Base-by-base conservation (phyloP, 148 eudicot genomes). In the Bassia scoparia region DNA sequence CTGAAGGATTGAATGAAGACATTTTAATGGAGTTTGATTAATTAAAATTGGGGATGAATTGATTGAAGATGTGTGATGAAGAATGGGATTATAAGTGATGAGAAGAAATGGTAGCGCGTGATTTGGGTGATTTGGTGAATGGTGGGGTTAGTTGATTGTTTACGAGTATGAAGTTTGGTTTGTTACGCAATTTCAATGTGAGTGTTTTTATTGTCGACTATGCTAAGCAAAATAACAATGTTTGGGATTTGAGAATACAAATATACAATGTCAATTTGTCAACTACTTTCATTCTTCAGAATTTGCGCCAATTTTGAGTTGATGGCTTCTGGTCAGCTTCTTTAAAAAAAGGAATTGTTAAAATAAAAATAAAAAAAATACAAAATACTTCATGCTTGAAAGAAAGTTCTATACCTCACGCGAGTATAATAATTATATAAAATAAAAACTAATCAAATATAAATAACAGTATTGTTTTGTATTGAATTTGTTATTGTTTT, bases 1-100 rank as follows among this genome's bases (percentile, higher is more conserved):
- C 91, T 0, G 91, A 88, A 6, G 91, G 91, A 53, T 55, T 33
- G 79, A 48, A 79, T 12, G 69, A 80, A 60, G 68, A 71, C 79
- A 71, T 73, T 23, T 0, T 26, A 21, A 9, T 21, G 49, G 29
- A 13, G 21, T 6, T 18, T 35, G 44, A 52, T 63, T 12, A 23
- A 30, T 34, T 35, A 27, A 50, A 67, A 53, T 74, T 59, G 73
- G 54, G 62, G 61, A 71, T 26, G 63, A 52, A 44, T 59, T n/a
- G 33, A 16, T 49, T 6, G 70, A n/a, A 4, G 9, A 8, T 61
- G 23, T 14, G 49, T 33, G 62, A 67, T 56, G 38, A 26, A 41
- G 10, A 26, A 12, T 23, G 43, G 41, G 62, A 34, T 13, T n/a
- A 20, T 29, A 3, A 15, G 43, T 4, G 8, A 52, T 15, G 53